These are phyloP conservation scores for Podaxis carcinomalis DNA, from an alignment of 768 basidiomycete genomes.

Conservation along the genomic window DNA sequence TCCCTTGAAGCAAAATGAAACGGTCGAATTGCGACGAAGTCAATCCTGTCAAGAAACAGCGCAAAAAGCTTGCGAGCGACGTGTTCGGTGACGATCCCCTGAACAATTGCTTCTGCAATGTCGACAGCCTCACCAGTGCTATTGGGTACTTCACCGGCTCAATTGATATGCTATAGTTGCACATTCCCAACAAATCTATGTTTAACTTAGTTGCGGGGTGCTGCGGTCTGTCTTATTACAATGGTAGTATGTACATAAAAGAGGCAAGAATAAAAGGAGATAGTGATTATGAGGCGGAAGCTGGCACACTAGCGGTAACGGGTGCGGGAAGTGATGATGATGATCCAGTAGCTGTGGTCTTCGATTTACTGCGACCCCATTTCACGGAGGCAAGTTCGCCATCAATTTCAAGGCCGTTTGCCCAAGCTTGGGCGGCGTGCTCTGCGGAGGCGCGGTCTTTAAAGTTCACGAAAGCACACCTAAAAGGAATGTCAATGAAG, in stretches of 20 bases:
- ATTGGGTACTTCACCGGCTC: too few species aligned
- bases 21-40: slow-evolving; percentile 2
- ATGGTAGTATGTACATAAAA: neutral
- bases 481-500: slow-evolving; percentile 20
- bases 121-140: too few species aligned
- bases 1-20: neutral
- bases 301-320: slow-evolving; percentile 14
- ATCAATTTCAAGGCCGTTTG: slow-evolving; percentile 86
- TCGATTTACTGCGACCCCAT: slow-evolving; percentile 79
- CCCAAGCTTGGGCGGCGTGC: slow-evolving; percentile 81
- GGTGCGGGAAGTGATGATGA: slow-evolving; percentile 16
- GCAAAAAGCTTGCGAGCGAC: slow-evolving; percentile 3
- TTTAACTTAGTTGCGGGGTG: too few species aligned
- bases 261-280: neutral
- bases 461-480: slow-evolving; percentile 97
- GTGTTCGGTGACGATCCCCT: slow-evolving; percentile 4
- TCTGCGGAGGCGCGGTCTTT: slow-evolving; percentile 80
- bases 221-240: too few species aligned
- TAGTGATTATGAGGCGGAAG: slow-evolving; percentile 15
- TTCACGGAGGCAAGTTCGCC: slow-evolving; percentile 69
- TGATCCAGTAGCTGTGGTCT: slow-evolving; percentile 21
- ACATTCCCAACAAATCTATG: too few species aligned
- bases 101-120: neutral
- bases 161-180: too few species aligned
- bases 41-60: neutral